Conservation (phyloP, 768 basidiomycete species). For the Mycena vitilis region DNA sequence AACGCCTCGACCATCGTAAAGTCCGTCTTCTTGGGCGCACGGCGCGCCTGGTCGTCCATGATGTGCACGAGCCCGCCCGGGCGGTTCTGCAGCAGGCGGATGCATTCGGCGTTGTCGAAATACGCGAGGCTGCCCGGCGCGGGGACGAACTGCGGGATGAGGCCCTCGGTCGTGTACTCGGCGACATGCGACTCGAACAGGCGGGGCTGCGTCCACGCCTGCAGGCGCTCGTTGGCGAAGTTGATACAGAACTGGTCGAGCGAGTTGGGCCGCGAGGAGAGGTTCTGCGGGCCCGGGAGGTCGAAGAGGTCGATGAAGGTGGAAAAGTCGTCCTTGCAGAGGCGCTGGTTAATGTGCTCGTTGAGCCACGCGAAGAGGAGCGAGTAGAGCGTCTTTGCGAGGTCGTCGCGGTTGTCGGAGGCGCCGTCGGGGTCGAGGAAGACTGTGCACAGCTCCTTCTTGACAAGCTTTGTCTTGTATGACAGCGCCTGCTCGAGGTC, state of each 20-base stretch:
- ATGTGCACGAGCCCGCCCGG: conserved; percentile 96
- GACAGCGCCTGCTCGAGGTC: conserved; percentile 85
- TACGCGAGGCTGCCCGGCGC: conserved; percentile 68
- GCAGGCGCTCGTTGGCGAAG: conserved; percentile 93
- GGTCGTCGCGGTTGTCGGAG: conserved; percentile 92
- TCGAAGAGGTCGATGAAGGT: conserved; percentile 96
- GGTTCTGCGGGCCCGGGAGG: conserved; percentile 92
- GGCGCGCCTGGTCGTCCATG: conserved; percentile 95
- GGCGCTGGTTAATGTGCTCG: conserved; percentile 94
- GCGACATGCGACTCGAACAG: conserved; percentile 85
- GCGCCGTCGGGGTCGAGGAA: conserved; percentile 96
- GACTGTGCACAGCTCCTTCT: conserved; percentile 97
- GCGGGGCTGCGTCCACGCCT: conserved; percentile 81
- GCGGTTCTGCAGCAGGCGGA: conserved; percentile 85
- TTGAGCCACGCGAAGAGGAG: conserved; percentile 97
- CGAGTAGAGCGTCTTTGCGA: conserved; percentile 93
- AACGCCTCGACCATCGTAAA: conserved; percentile 96
- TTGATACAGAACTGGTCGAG: conserved; percentile 98
- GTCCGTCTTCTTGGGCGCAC: conserved; percentile 90
- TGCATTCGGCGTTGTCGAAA: conserved; percentile 92
- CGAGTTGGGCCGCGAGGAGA: conserved; percentile 88
- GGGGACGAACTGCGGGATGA: conserved; percentile 71
- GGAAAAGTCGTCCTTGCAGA: conserved; percentile 92
- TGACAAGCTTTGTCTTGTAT: conserved; percentile 92
- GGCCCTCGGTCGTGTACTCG: conserved; percentile 86